Conservation (phyloP, 2,329 filamentous ascomycete genomes). For the Colletotrichum spinosum region DNA sequence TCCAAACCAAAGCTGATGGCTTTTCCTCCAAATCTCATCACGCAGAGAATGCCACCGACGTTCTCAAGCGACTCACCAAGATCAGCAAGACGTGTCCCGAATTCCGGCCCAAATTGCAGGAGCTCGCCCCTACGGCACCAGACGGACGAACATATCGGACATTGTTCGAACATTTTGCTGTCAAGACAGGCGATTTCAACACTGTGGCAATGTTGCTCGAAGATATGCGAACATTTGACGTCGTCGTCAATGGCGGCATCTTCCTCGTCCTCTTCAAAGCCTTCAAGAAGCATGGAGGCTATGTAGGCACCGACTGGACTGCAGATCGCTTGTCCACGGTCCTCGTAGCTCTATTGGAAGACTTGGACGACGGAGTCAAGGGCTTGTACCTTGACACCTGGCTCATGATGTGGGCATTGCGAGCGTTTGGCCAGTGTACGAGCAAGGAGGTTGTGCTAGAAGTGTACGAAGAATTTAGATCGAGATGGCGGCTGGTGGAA, state of each 20-base stretch:
- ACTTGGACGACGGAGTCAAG: conserved; percentile 59
- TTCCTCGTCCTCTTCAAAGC: conserved; percentile 87
- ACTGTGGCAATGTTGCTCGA: conserved; percentile 77
- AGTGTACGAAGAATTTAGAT: conserved; percentile 63
- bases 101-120: conserved; percentile 67
- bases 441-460: conserved; percentile 62
- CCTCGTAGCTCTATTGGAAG: conserved; percentile 72
- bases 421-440: conserved; percentile 73
- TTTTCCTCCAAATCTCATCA: conserved; percentile 60
- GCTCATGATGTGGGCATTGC: conserved; percentile 70
- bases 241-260: conserved; percentile 79
- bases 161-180: conserved; percentile 80
- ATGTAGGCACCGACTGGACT: conserved; percentile 77
- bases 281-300: conserved; percentile 79
- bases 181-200: conserved; percentile 75
- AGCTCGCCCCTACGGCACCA: conserved; percentile 74
- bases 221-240: conserved; percentile 80
- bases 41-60: conserved; percentile 62
- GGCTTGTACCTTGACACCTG: conserved; percentile 67
- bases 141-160: conserved; percentile 84
- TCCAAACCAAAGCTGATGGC: conserved; percentile 55
- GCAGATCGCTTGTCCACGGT: conserved; percentile 74
- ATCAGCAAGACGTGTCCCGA: conserved; percentile 67
- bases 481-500: conserved; percentile 58
- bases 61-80: conserved; percentile 68